phyloP scores from a whole-genome alignment of 2,329 filamentous ascomycete species.

The Fusarium secorum region DNA sequence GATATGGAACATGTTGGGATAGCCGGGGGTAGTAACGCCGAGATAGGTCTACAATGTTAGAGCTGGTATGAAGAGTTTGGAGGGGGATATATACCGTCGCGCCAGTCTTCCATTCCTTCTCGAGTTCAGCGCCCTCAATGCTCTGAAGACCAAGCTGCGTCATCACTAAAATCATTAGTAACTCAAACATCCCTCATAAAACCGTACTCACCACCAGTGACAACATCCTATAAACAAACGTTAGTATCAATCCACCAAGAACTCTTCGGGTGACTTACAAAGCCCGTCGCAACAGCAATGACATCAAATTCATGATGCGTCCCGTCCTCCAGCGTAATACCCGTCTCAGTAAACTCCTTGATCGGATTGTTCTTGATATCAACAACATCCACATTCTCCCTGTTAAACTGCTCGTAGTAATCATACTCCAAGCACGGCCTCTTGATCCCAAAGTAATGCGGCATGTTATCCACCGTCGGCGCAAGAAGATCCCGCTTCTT shows the following conservation, averaged over 20 bases:
- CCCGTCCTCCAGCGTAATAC: constrained; percentile 51
- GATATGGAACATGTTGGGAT: constrained; percentile 60
- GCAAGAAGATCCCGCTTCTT: constrained; percentile 59
- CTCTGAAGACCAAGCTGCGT: constrained; percentile 55
- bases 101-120: constrained; percentile 53
- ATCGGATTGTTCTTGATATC: constrained; percentile 53
- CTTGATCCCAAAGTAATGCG: constrained; percentile 64
- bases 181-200: rapidly evolving
- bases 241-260: not conserved
- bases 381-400: constrained; percentile 52
- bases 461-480: constrained; percentile 53
- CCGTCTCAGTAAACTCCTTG: constrained; percentile 51
- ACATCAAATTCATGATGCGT: constrained; percentile 54
- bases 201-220: constrained; percentile 45
- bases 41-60: constrained; percentile 49
- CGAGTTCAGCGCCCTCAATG: constrained; percentile 48
- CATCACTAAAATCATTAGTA: constrained; percentile 46
- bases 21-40: constrained; percentile 53
- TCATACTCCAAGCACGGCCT: constrained; percentile 53
- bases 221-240: constrained; percentile 41
- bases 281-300: constrained; percentile 56
- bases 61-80: rapidly evolving
- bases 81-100: constrained; percentile 33
- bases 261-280: constrained; percentile 45
- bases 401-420: constrained; percentile 59